phyloP scores from a whole-genome alignment of 768 basidiomycete genomes.

The Panus rudis region DNA sequence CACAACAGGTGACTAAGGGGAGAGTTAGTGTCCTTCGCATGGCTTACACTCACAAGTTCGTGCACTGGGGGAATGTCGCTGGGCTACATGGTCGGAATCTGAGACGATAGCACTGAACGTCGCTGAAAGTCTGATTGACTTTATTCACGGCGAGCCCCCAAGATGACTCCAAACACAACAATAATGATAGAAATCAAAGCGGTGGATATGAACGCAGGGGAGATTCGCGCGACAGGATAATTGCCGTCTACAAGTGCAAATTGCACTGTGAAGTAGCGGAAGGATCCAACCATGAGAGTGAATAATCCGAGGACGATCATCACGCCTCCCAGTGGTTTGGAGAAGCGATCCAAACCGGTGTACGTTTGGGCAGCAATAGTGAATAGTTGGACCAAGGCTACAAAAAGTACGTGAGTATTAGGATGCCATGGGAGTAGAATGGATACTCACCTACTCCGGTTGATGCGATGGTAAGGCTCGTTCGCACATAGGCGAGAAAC shows the following conservation, averaged over 20 bases:
- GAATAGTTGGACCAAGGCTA: conserved; percentile 44
- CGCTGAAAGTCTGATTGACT: too few species aligned
- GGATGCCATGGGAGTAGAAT: too few species aligned
- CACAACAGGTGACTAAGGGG: too few species aligned
- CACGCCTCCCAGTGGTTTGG: conserved; percentile 38
- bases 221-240: conserved; percentile 36
- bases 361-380: too few species aligned
- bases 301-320: conserved; percentile 30
- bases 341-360: conserved; percentile 23
- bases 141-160: too few species aligned
- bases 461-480: conserved; percentile 42
- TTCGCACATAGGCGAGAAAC: conserved; percentile 45
- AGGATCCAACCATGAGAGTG: conserved; percentile 26
- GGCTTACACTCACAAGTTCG: too few species aligned
- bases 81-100: too few species aligned
- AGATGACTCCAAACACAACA: conserved; percentile 34
- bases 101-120: too few species aligned
- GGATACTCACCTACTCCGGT: conserved; percentile 37
- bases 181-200: conserved; percentile 25
- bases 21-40: too few species aligned
- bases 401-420: background rate
- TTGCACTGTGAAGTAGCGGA: conserved; percentile 36
- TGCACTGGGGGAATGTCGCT: too few species aligned
- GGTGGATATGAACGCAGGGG: conserved; percentile 24
- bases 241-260: conserved; percentile 29